Percentiles rank a stretch among this genome's conserved stretches.
Evolutionary conservation across 345 rosid species (phyloP).

Genomic region (Cochlearia excelsa): DNA sequence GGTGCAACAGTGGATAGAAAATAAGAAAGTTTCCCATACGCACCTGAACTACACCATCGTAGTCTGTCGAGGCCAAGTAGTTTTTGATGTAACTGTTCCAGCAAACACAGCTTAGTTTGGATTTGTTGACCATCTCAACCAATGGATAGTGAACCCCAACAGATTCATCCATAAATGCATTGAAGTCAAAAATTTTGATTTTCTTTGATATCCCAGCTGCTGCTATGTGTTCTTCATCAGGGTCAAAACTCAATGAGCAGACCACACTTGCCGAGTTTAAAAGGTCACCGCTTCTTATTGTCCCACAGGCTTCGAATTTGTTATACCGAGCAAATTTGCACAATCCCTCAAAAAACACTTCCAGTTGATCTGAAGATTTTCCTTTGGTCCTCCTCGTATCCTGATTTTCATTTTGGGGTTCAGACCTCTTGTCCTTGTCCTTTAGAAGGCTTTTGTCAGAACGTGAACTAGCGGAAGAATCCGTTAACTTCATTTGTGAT

Average conservation of each 20-base stretch:
- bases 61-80: slow-evolving; percentile 86
- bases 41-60: slow-evolving; percentile 85
- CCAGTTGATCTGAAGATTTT: slow-evolving; percentile 47
- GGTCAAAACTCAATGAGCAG: slow-evolving; percentile 76
- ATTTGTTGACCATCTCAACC: slow-evolving; percentile 75
- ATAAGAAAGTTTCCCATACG: slow-evolving; percentile 19
- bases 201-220: slow-evolving; percentile 89
- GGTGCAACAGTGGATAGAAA: background rate
- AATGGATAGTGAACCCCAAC: slow-evolving; percentile 76
- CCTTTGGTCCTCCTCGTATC: slow-evolving; percentile 37
- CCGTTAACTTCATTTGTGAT: slow-evolving; percentile 45
- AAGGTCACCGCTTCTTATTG: slow-evolving; percentile 68
- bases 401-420: slow-evolving; percentile 36
- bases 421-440: slow-evolving; percentile 38
- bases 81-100: slow-evolving; percentile 90
- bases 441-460: slow-evolving; percentile 46
- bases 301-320: slow-evolving; percentile 74
- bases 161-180: slow-evolving; percentile 62
- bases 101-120: slow-evolving; percentile 79
- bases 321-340: slow-evolving; percentile 73
- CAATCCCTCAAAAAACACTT: slow-evolving; percentile 69
- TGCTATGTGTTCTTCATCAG: slow-evolving; percentile 73
- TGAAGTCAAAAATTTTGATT: slow-evolving; percentile 78
- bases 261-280: slow-evolving; percentile 72
- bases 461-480: slow-evolving; percentile 34